A percentile compares a stretch with the other conserved stretches of the same genome.
Evolutionary conservation across 257 asterid genomes (phyloP).

Genomic region (Nicotiana tomentosiformis): DNA sequence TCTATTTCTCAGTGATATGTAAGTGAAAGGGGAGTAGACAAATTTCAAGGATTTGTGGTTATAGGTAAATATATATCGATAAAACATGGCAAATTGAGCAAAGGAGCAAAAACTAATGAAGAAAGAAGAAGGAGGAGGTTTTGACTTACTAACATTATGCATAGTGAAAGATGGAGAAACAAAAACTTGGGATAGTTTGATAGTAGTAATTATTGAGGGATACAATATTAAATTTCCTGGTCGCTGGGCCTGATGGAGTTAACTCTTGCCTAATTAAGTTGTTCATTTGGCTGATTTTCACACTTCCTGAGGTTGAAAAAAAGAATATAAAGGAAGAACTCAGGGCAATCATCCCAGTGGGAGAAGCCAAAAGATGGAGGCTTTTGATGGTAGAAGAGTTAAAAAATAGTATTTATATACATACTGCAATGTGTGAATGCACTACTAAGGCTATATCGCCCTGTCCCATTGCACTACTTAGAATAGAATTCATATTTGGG

Average conservation of each 20-base stretch:
- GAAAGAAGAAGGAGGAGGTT: background rate
- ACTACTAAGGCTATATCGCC: slow-evolving; percentile 38
- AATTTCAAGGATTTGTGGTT: too few relatives aligned
- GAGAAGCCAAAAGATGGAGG: background rate
- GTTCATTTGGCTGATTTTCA: background rate
- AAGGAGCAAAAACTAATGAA: background rate
- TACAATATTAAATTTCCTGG: background rate
- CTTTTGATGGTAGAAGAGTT: background rate
- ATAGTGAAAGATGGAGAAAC: too few relatives aligned
- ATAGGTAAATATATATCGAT: background rate
- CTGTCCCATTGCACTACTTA: slow-evolving; percentile 35
- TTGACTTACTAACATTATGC: too few relatives aligned
- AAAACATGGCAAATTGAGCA: too few relatives aligned
- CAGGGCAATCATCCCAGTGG: background rate
- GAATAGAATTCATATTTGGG: slow-evolving; percentile 42
- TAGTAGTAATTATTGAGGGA: background rate
- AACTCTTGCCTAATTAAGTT: background rate
- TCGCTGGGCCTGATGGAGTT: background rate
- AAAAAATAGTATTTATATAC: too few relatives aligned
- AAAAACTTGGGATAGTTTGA: too few relatives aligned
- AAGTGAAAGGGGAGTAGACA: too few relatives aligned
- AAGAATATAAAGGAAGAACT: background rate
- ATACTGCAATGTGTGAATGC: background rate
- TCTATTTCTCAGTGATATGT: too few relatives aligned
- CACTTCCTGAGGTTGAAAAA: background rate